Percentiles rank a stretch among this genome's conserved stretches.
Evolutionary conservation across 208 protist species (phyloP).

Genomic region (Wallacemonas collosoma): DNA sequence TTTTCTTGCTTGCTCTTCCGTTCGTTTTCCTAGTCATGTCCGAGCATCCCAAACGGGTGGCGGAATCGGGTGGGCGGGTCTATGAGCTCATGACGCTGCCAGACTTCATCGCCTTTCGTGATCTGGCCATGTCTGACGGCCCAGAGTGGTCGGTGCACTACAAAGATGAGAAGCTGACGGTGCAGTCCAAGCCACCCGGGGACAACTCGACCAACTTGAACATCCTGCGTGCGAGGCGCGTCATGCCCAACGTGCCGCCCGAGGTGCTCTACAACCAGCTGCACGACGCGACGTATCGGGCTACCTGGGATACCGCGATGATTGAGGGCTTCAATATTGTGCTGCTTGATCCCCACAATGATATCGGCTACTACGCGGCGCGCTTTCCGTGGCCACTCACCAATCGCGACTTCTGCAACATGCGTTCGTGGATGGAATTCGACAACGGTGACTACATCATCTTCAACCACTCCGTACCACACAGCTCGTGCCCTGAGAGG

Average conservation of each 20-base stretch:
- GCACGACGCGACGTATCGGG: conserved; percentile 85
- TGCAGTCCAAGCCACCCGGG: conserved; percentile 61
- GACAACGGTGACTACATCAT: conserved; percentile 90
- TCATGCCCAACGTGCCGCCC: conserved; percentile 71
- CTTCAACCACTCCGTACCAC: conserved; percentile 90
- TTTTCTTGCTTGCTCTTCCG: conserved; percentile 1
- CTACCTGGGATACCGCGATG: conserved; percentile 89
- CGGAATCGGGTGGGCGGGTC: conserved; percentile 44
- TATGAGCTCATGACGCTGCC: conserved; percentile 73
- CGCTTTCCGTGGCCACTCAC: conserved; percentile 88
- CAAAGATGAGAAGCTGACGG: conserved; percentile 36
- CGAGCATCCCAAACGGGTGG: neutral
- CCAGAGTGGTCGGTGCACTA: conserved; percentile 56
- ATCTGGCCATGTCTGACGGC: conserved; percentile 46
- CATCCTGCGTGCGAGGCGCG: conserved; percentile 69
- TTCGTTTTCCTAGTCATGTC: neutral
- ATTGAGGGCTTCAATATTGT: conserved; percentile 86
- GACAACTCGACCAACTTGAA: conserved; percentile 63
- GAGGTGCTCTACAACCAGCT: conserved; percentile 82
- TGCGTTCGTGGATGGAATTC: conserved; percentile 93
- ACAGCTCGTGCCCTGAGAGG: conserved; percentile 73
- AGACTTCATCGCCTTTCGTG: conserved; percentile 66
- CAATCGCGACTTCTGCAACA: conserved; percentile 92
- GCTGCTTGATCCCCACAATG: conserved; percentile 82
- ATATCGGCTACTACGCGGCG: conserved; percentile 89